Percentiles rank a stretch among this genome's conserved stretches.
Conservation (phyloP, 192 early-diverging fungal species). For the Gamsiella multidivaricata region DNA sequence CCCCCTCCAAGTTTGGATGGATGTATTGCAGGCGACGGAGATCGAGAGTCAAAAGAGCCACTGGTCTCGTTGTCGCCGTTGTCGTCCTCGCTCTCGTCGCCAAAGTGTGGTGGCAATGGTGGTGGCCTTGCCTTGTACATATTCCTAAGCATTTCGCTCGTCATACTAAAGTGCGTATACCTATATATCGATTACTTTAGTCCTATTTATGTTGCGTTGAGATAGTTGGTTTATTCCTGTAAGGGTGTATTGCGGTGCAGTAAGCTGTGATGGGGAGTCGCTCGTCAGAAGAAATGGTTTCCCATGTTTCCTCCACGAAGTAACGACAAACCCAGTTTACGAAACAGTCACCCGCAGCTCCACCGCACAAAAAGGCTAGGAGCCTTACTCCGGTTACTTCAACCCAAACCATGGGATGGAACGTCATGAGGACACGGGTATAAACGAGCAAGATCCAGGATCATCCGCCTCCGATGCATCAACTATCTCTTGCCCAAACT, state of each 20-base stretch:
- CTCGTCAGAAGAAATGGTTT: too few species aligned
- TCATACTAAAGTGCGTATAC: not conserved
- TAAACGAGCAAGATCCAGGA: not conserved
- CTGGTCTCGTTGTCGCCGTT: constrained; percentile 4
- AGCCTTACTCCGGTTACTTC: not conserved
- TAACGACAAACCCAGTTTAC: too few species aligned
- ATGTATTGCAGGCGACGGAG: constrained; percentile 29
- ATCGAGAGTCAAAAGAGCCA: not conserved
- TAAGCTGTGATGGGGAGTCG: too few species aligned
- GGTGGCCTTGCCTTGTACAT: constrained; percentile 58
- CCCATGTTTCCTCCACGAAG: too few species aligned
- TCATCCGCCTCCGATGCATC: constrained; percentile 29
- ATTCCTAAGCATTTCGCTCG: constrained; percentile 51
- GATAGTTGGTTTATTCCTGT: too few species aligned
- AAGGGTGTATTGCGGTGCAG: too few species aligned
- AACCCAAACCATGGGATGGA: constrained; percentile 24
- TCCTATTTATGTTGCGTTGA: too few species aligned
- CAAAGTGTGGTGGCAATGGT: constrained; percentile 39
- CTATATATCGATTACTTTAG: too few species aligned
- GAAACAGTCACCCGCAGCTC: not conserved
- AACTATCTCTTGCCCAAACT: constrained; percentile 25
- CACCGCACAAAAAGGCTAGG: not conserved
- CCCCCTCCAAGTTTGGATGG: constrained; percentile 23
- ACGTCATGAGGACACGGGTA: not conserved
- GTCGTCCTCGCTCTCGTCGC: not conserved